Evolutionary conservation across 768 basidiomycete species (phyloP).

Genomic region (Hericium coralloides): DNA sequence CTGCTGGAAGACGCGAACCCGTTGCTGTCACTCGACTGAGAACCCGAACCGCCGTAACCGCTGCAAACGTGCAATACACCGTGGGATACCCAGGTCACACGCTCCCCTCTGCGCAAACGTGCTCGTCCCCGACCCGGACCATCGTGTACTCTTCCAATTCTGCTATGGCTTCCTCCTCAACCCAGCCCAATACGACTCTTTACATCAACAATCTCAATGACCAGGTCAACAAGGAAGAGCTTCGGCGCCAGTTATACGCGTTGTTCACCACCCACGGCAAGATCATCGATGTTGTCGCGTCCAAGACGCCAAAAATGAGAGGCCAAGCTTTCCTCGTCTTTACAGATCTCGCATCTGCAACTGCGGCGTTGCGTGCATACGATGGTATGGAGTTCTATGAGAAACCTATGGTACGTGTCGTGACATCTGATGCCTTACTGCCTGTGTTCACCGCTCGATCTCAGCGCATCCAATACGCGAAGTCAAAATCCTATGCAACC

Average conservation of each 20-base stretch:
- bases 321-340: slow-evolving; percentile 98
- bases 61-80: too few species aligned
- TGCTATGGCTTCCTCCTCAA: slow-evolving; percentile 37
- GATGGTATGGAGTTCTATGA: slow-evolving; percentile 92
- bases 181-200: slow-evolving; percentile 78
- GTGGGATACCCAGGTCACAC: too few species aligned
- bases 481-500: slow-evolving; percentile 82
- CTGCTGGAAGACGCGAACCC: too few species aligned
- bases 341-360: slow-evolving; percentile 82
- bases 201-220: slow-evolving; percentile 93
- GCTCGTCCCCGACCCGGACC: neutral
- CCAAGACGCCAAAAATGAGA: slow-evolving; percentile 76
- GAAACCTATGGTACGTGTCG: slow-evolving; percentile 72
- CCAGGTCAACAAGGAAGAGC: slow-evolving; percentile 86
- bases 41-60: too few species aligned
- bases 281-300: slow-evolving; percentile 87
- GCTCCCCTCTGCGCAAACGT: slow-evolving; percentile 8
- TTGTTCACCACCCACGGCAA: slow-evolving; percentile 93
- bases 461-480: slow-evolving; percentile 89
- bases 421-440: slow-evolving; percentile 6
- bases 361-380: slow-evolving; percentile 86
- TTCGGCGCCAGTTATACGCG: slow-evolving; percentile 71
- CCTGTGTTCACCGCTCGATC: slow-evolving; percentile 7
- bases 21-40: too few species aligned
- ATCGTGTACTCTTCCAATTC: neutral